Base-by-base conservation (phyloP, 1,284 basidiomycete genomes). In the Fomitopsis betulina region DNA sequence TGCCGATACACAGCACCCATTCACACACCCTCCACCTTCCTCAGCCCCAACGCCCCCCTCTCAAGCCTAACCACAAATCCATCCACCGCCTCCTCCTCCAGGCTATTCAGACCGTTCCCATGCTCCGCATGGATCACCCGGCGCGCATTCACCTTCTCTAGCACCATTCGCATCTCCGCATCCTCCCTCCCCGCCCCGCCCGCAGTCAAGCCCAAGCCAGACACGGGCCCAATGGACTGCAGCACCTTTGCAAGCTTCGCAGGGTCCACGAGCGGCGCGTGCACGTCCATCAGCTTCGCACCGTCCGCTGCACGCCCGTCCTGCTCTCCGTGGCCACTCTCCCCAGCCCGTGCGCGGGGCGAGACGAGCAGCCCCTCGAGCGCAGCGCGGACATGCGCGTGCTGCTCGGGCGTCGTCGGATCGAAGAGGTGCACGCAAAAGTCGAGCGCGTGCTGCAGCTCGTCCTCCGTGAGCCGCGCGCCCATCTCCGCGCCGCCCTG, bases 401-500 rank as follows among this genome's bases (percentile, higher is more conserved):
- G 70, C 57, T 73, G 70, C 56, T 71, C 72, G 17, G 72, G 72
- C 5, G 71, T 71, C 3, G 73, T 72, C 12, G 76, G 76, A 53
- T 65, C 68, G 67, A 78, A 77, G 17, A 77, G 68, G 58, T 73
- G 67, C 33, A 72, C 69, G 62, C 75, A 76, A 59, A 78, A 78
- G 63, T 77, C 75, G 55, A 78, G 68, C 25, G 76, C 75, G 42
- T 66, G 68, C 63, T 89, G 84, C 1, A 91, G 77, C 68, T 91
- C 89, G 53, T 75, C 77, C 70, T 88, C 88, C 2, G 86, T 86
- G 30, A 91, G 76, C 17, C 78, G 79, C 33, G 76, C 74, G 13
- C 89, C 89, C 79, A 89, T 82, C 62, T 90, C 89, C 1, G 83
- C 83, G 45, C 83, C 85, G 8, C 88, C 88, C 71, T 90, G 89